phyloP scores from a whole-genome alignment of 2,329 filamentous ascomycete genomes.

The Fusarium sp. region DNA sequence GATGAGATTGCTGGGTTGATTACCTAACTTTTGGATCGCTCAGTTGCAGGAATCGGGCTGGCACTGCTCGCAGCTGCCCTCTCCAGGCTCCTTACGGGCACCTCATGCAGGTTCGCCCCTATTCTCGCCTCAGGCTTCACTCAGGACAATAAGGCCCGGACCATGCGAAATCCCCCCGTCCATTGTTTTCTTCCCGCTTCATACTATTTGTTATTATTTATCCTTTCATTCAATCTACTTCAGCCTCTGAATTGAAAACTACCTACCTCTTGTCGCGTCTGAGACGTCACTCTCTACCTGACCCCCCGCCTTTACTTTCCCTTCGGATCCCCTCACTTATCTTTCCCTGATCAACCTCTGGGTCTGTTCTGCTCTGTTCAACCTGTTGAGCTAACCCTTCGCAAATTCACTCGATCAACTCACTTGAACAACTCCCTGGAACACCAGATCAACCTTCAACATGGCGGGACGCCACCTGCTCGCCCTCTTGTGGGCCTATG shows the following conservation, averaged over 20 bases:
- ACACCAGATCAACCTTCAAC: slow-evolving; percentile 12
- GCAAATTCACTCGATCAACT: not conserved
- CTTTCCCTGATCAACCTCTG: slow-evolving; percentile 20
- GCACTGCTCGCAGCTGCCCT: slow-evolving; percentile 43
- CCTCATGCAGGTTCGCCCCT: slow-evolving; percentile 32
- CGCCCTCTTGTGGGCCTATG: slow-evolving; percentile 34
- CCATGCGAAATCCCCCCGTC: slow-evolving; percentile 18
- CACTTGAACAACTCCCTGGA: slow-evolving; percentile 8
- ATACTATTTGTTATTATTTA: slow-evolving; percentile 36
- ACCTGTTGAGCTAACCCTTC: slow-evolving; percentile 13
- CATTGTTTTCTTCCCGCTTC: slow-evolving; percentile 8
- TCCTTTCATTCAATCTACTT: slow-evolving; percentile 37
- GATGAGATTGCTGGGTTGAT: not conserved
- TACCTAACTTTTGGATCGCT: slow-evolving; percentile 3
- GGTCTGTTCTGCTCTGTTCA: slow-evolving; percentile 25
- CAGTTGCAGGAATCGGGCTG: slow-evolving; percentile 6
- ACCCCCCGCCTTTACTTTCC: slow-evolving; percentile 34
- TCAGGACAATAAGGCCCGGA: slow-evolving; percentile 27
- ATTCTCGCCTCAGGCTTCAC: slow-evolving; percentile 40
- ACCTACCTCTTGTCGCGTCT: slow-evolving; percentile 38
- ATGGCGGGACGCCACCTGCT: slow-evolving; percentile 36
- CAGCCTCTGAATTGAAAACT: slow-evolving; percentile 34
- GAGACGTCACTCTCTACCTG: slow-evolving; percentile 25
- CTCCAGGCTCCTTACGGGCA: slow-evolving; percentile 22
- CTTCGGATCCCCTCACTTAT: slow-evolving; percentile 31